Evolutionary conservation across 257 asterid genomes (phyloP).

Genomic region (Linaria vulgaris): DNA sequence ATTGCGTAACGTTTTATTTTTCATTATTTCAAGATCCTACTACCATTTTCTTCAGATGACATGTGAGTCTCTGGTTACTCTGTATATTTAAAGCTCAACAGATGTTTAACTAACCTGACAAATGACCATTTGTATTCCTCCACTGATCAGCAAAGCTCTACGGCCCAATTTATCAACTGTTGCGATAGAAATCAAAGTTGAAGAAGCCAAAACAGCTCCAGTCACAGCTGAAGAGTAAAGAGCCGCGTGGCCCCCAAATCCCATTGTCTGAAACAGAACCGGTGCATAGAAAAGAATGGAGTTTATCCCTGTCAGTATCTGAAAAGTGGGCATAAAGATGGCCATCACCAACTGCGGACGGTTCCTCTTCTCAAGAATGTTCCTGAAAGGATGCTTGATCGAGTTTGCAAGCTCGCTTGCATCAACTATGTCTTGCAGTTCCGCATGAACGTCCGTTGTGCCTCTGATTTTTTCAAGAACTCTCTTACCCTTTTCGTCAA

Average conservation of each 20-base stretch:
- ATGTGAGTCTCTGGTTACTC: neutral
- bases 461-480: slow-evolving; percentile 71
- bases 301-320: slow-evolving; percentile 82
- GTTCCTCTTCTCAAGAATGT: slow-evolving; percentile 52
- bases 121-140: slow-evolving; percentile 69
- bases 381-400: slow-evolving; percentile 68
- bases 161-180: slow-evolving; percentile 69
- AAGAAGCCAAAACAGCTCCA: slow-evolving; percentile 69
- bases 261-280: slow-evolving; percentile 75
- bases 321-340: slow-evolving; percentile 72
- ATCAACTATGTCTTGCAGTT: slow-evolving; percentile 64
- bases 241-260: slow-evolving; percentile 56
- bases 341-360: slow-evolving; percentile 82
- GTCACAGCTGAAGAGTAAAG: slow-evolving; percentile 81
- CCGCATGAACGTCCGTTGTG: slow-evolving; percentile 64
- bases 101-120: slow-evolving; percentile 47
- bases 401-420: slow-evolving; percentile 71
- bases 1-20: neutral
- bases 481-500: slow-evolving; percentile 36
- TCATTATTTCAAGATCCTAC: too few relatives aligned
- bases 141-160: slow-evolving; percentile 55
- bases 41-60: too few relatives aligned
- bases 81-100: slow-evolving; percentile 17
- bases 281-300: slow-evolving; percentile 86
- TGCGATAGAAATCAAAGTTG: slow-evolving; percentile 71